phyloP scores from a whole-genome alignment of 495 filamentous ascomycete species.

The Filosporella fistucella region DNA sequence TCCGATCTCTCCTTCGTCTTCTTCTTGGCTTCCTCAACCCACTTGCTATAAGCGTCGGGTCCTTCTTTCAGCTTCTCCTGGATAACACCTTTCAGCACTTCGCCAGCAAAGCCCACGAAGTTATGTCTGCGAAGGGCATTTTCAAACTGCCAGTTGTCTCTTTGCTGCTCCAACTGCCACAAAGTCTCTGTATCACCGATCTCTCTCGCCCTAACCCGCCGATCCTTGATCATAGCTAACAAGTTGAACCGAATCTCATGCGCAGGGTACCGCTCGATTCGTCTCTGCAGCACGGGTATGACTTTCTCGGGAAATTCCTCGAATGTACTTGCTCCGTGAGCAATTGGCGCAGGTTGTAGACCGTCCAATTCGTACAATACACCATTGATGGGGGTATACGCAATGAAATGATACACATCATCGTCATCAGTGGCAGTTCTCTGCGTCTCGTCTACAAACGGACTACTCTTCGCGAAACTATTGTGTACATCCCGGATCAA shows the following conservation, averaged over 20 bases:
- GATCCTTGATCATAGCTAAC: conserved; percentile 84
- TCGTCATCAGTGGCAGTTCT: conserved; percentile 56
- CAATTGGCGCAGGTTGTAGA: conserved; percentile 85
- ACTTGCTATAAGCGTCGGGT: conserved; percentile 57
- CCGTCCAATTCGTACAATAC: conserved; percentile 93
- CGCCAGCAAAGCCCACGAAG: conserved; percentile 92
- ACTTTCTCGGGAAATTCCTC: conserved; percentile 76
- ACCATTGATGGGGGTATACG: conserved; percentile 78
- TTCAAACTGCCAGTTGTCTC: conserved; percentile 88
- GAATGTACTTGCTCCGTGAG: conserved; percentile 67
- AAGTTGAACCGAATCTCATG: conserved; percentile 94
- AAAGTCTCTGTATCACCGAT: conserved; percentile 78
- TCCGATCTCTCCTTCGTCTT: conserved; percentile 67
- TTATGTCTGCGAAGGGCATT: conserved; percentile 91
- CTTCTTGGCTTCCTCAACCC: conserved; percentile 72
- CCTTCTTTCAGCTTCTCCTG: conserved; percentile 59
- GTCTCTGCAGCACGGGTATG: conserved; percentile 77
- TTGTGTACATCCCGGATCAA: conserved; percentile 91
- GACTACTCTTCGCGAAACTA: conserved; percentile 79
- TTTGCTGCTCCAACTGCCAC: conserved; percentile 76
- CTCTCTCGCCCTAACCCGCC: conserved; percentile 68
- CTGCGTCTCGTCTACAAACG: conserved; percentile 86
- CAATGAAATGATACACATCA: conserved; percentile 97
- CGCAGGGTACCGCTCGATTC: conserved; percentile 80
- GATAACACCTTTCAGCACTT: conserved; percentile 83